Evolutionary conservation across 129 eudicot genomes (phyloP).

Genomic region (Pulicaria dysenterica): DNA sequence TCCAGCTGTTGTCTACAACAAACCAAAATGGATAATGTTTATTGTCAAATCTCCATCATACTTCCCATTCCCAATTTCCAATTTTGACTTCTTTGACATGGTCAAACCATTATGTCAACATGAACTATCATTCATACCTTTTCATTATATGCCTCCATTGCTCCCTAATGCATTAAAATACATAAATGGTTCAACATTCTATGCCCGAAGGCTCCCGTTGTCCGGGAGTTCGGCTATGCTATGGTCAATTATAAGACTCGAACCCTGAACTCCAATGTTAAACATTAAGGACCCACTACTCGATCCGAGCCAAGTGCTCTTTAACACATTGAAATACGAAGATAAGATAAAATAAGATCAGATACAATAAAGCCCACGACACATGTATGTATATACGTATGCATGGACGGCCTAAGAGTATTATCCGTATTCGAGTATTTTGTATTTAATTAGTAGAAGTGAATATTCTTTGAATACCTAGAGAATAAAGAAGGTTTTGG

Average conservation of each 20-base stretch:
- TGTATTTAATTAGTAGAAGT: no score
- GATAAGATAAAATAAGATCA: no score
- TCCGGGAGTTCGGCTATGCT: no score
- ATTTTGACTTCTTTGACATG: constrained; percentile 21
- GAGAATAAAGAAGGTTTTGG: neutral
- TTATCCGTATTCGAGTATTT: neutral
- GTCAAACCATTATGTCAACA: constrained; percentile 35
- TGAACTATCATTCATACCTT: neutral
- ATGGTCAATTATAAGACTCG: no score
- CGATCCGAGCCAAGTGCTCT: no score
- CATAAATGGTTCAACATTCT: no score
- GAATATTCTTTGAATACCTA: constrained; percentile 19
- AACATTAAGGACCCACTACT: no score
- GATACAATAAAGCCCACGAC: no score
- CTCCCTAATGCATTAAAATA: neutral
- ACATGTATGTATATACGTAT: neutral
- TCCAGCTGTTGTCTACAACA: constrained; percentile 38
- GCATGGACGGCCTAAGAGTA: neutral
- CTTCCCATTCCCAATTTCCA: constrained; percentile 14
- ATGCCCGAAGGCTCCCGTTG: no score
- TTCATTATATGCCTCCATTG: neutral
- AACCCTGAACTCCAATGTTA: no score
- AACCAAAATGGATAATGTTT: constrained; percentile 22
- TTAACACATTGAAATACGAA: no score
- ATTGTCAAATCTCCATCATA: constrained; percentile 37